Base-by-base conservation (phyloP, 306 rosid genomes). In the Cucurbita ficifolia region DNA sequence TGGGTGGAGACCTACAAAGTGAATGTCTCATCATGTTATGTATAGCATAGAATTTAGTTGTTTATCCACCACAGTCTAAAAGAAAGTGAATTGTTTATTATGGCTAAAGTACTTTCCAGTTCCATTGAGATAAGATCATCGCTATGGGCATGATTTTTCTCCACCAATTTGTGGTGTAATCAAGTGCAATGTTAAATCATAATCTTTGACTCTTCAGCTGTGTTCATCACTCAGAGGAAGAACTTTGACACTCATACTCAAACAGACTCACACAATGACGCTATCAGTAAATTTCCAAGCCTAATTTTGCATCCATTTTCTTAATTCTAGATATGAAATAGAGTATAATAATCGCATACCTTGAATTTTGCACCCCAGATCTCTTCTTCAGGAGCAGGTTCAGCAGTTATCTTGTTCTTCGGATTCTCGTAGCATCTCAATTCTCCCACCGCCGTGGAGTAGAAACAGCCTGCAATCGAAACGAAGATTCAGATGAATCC, bases 371-470 rank as follows among this genome's bases (percentile, higher is more conserved):
- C 97, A 40, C 98, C 98, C 97, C 97, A 93, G 79, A 93, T 82
- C 81, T 93, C 98, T 81, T 93, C 98, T 6, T 93, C 98, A 6
- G 84, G 56, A 18, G 92, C 97, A 57, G 94, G 97, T 10, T 87
- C 89, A 14, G 97, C 98, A 64, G 97, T 93, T 56, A 93, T 86
- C 78, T 84, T 91, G 58, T 39, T 87, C 79, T 93, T 93, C 5
- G 98, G 98, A 85, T 93, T 90, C 87, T 90, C 96, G 63, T 79
- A 93, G 80, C 94, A 76, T 82, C 81, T 86, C 85, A 93, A 79
- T 69, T 86, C 96, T 60, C 98, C 98, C 67, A 86, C 75, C 1
- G 94, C 67, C 0, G 98, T 93, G 10, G 96, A 90, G 86, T 86
- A 93, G 86, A 84, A 93, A 74, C 98, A 93, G 46, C 98, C 74